phyloP scores from a whole-genome alignment of 352 stramenopile genomes.

The Blastocystis sp. region DNA sequence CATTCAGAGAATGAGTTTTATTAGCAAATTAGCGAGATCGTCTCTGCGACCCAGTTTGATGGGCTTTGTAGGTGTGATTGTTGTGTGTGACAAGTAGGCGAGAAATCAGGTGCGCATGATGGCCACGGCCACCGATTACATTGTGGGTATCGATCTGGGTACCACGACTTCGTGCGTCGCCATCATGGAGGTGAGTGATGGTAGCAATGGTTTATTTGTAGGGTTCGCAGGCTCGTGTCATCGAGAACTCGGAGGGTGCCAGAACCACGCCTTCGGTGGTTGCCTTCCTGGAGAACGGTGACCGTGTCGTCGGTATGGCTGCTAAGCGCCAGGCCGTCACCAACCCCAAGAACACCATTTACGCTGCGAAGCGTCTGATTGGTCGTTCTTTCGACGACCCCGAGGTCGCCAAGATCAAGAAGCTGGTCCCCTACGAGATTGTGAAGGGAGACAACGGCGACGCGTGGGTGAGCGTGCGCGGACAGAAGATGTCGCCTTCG shows the following conservation, averaged over 20 bases:
- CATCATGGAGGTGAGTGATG: slow-evolving; percentile 68
- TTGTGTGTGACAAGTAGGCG: not conserved
- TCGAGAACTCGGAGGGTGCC: slow-evolving; percentile 89
- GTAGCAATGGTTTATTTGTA: slow-evolving; percentile 48
- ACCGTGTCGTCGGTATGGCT: slow-evolving; percentile 82
- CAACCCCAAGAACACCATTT: slow-evolving; percentile 92
- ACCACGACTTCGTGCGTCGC: slow-evolving; percentile 98
- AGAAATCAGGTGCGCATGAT: slow-evolving; percentile 4
- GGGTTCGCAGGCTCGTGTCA: slow-evolving; percentile 73
- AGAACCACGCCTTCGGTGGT: slow-evolving; percentile 89
- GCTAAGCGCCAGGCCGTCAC: slow-evolving; percentile 84
- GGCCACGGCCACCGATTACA: slow-evolving; percentile 60
- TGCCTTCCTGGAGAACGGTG: slow-evolving; percentile 80
- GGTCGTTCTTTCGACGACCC: slow-evolving; percentile 80
- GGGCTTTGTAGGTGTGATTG: not conserved
- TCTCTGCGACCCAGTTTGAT: slow-evolving; percentile 9
- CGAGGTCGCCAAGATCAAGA: slow-evolving; percentile 82
- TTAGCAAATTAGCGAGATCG: slow-evolving; percentile 2
- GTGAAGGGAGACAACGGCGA: slow-evolving; percentile 80
- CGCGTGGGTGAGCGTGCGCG: slow-evolving; percentile 80
- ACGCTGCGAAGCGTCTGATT: slow-evolving; percentile 92
- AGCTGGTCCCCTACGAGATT: slow-evolving; percentile 91
- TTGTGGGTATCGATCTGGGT: slow-evolving; percentile 97
- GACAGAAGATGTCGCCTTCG: slow-evolving; percentile 83
- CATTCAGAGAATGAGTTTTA: slow-evolving; percentile 40